Base-by-base conservation (phyloP, 2,329 filamentous ascomycete genomes). In the Coniochaeta hoffmannii region DNA sequence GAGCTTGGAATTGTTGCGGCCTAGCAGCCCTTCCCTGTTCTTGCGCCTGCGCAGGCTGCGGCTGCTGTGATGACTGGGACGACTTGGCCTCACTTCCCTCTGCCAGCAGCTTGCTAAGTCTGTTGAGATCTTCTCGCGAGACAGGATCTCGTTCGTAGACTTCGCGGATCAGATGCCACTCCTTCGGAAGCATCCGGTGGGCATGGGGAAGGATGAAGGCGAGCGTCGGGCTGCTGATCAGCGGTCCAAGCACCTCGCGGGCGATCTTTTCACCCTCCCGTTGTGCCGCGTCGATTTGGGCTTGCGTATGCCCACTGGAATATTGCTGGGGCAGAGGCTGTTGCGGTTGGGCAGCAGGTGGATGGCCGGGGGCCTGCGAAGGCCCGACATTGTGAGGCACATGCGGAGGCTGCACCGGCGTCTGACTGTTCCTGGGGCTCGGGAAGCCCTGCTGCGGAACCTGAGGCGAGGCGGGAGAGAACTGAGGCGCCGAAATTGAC, bases 91-190 rank as follows among this genome's bases (percentile, higher is more conserved):
- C 31, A 36, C 73, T 71, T 58, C 78, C 71, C 59, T 75, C 77
- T 55, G 83, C 82, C 12, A 86, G 65, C 19, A 85, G 71, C 49
- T 71, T 69, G 34, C 80, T 81, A 3, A 87, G 71, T 54, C 82
- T 74, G 53, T 76, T 72, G 17, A 86, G 68, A 63, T 91, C 83
- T 1, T 84, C 79, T 22, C 83, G 77, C 0, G 89, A 82, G 22
- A 78, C 79, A 0, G 84, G 82, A 55, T 90, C 85, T 11, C 78
- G 76, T 52, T 85, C 79, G 24, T 90, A 77, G 14, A 93, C 85
- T 36, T 80, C 77, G 53, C 81, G 78, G 59, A 97, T 81, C 28
- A 94, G 82, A 55, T 81, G 77, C 80, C 94, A 87, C 65, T 95
- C 89, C 15, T 80, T 73, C n/a, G 81, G 76, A 49, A 85, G 78